Evolutionary conservation across 148 eudicot genomes (phyloP).

Genomic region (Spergularia marina): DNA sequence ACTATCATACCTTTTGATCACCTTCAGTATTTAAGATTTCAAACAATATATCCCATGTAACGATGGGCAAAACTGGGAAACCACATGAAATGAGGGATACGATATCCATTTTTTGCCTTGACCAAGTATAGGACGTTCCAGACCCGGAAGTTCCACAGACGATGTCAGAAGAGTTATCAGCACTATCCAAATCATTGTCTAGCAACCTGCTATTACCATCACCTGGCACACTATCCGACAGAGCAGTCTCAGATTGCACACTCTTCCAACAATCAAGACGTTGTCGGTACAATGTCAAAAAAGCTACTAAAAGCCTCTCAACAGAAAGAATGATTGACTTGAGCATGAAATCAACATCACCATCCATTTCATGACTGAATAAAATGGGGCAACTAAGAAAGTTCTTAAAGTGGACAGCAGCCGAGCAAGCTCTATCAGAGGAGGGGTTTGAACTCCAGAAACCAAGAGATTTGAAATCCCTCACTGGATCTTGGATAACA

Average conservation of each 20-base stretch:
- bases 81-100: slow-evolving; percentile 58
- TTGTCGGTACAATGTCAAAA: slow-evolving; percentile 53
- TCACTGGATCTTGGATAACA: slow-evolving; percentile 41
- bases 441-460: slow-evolving; percentile 40
- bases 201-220: slow-evolving; percentile 42
- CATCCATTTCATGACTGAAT: slow-evolving; percentile 33
- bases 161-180: slow-evolving; percentile 52
- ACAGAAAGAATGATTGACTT: slow-evolving; percentile 43
- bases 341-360: slow-evolving; percentile 32
- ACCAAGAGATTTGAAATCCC: slow-evolving; percentile 39
- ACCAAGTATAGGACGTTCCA: slow-evolving; percentile 36
- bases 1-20: slow-evolving; percentile 47
- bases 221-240: slow-evolving; percentile 33
- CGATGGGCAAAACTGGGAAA: slow-evolving; percentile 61
- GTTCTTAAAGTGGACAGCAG: slow-evolving; percentile 48
- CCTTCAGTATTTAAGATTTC: slow-evolving; percentile 58
- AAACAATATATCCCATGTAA: slow-evolving; percentile 80
- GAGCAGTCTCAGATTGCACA: slow-evolving; percentile 33
- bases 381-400: slow-evolving; percentile 60
- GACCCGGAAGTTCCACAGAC: slow-evolving; percentile 37
- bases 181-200: slow-evolving; percentile 82
- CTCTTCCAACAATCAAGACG: slow-evolving; percentile 33
- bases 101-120: slow-evolving; percentile 53
- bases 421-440: slow-evolving; percentile 45
- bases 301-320: slow-evolving; percentile 59